Evolutionary conservation across 163 green algal genomes (phyloP).

Genomic region (Scenedesmus sp.): DNA sequence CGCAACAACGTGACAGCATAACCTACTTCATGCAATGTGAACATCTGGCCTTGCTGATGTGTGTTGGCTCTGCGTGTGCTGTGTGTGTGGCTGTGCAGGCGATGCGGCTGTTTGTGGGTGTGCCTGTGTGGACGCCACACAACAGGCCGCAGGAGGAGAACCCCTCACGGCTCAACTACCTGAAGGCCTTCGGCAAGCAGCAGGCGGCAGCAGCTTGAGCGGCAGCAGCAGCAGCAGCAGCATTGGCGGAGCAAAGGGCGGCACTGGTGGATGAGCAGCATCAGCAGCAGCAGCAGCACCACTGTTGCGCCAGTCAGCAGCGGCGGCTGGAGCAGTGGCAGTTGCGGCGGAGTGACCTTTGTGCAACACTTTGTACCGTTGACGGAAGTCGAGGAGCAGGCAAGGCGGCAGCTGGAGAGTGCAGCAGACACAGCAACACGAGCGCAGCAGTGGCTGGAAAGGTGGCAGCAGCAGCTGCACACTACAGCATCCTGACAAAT

Average conservation of each 20-base stretch:
- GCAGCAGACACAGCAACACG: too few relatives aligned
- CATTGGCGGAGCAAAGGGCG: neutral
- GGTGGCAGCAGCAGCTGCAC: too few relatives aligned
- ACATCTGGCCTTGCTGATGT: neutral
- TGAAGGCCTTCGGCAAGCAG: slow-evolving; percentile 58
- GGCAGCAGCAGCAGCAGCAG: neutral
- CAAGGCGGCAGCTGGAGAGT: too few relatives aligned
- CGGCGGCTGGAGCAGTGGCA: neutral
- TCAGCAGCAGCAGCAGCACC: neutral
- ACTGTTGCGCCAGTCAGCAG: neutral
- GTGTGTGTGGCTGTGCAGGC: slow-evolving; percentile 68
- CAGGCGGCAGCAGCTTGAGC: slow-evolving; percentile 12
- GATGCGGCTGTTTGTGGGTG: slow-evolving; percentile 95
- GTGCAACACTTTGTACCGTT: too few relatives aligned
- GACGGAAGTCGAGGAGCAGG: too few relatives aligned
- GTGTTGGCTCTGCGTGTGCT: neutral
- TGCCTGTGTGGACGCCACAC: slow-evolving; percentile 94
- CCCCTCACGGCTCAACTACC: slow-evolving; percentile 62
- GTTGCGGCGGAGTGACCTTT: neutral
- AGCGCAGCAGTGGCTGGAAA: too few relatives aligned
- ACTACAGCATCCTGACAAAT: too few relatives aligned
- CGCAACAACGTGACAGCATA: neutral
- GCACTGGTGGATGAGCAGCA: neutral
- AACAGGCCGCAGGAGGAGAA: slow-evolving; percentile 83
- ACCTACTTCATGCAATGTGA: too few relatives aligned